Evolutionary conservation across 2,329 filamentous ascomycete species (phyloP).

Genomic region (Berkeleyomyces rouxiae): DNA sequence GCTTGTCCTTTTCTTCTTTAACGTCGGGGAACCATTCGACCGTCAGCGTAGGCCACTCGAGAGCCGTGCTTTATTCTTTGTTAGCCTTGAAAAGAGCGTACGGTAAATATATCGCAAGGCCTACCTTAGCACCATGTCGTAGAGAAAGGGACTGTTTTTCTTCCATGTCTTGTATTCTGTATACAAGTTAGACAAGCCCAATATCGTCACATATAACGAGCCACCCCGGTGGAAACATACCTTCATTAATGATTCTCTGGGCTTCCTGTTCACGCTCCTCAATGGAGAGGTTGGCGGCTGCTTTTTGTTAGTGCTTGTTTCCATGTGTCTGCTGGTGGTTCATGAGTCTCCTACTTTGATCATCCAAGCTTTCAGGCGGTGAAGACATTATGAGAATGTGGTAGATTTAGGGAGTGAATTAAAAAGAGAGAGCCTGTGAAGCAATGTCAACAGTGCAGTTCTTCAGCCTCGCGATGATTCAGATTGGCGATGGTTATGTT

Average conservation of each 20-base stretch:
- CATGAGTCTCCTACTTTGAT: conserved; percentile 6
- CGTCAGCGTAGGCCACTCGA: conserved; percentile 94
- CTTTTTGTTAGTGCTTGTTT: conserved; percentile 11
- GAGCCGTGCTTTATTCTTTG: conserved; percentile 46
- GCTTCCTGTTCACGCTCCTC: conserved; percentile 58
- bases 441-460: not conserved
- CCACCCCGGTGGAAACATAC: conserved; percentile 24
- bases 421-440: not conserved
- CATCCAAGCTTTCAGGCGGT: conserved; percentile 8
- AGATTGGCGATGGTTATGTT: not conserved
- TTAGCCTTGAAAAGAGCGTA: not conserved
- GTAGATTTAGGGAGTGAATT: not conserved
- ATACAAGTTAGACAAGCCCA: conserved; percentile 13
- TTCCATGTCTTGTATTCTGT: conserved; percentile 99
- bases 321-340: not conserved
- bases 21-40: conserved; percentile 97
- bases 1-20: conserved; percentile 72
- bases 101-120: not conserved
- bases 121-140: conserved; percentile 85
- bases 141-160: conserved; percentile 96
- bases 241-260: conserved; percentile 88
- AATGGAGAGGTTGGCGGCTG: conserved; percentile 21
- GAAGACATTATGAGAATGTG: not conserved
- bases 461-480: not conserved
- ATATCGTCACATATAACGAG: not conserved